Conservation (phyloP, 805 yeast species). For the Myxozyma sirexii region DNA sequence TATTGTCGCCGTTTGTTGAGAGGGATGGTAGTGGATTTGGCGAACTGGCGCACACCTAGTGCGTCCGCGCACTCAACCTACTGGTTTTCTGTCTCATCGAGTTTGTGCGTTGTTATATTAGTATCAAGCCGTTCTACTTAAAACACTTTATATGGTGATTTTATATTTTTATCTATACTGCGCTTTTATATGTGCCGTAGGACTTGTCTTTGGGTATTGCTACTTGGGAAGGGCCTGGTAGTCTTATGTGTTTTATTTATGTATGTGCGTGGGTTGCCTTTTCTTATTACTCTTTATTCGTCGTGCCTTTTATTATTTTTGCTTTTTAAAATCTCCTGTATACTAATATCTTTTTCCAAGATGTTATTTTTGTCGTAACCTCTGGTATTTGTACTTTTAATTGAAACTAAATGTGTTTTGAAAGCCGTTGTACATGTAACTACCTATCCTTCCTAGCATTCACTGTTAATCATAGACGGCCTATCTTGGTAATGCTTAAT, state of each 20-base stretch:
- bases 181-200: constrained; percentile 10
- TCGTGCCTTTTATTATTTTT: constrained; percentile 3
- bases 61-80: background rate
- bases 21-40: no score
- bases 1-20: background rate
- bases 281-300: constrained; percentile 7
- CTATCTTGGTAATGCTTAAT: no score
- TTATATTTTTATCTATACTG: constrained; percentile 21
- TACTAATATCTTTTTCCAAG: constrained; percentile 3
- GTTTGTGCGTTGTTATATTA: constrained; percentile 5
- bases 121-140: constrained; percentile 2
- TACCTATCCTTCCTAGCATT: no score
- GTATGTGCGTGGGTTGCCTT: background rate
- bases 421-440: no score
- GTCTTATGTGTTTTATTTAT: constrained; percentile 21
- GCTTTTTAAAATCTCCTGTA: background rate
- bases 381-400: constrained; percentile 11
- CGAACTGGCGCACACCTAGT: no score
- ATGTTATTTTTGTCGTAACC: constrained; percentile 6
- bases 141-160: constrained; percentile 9
- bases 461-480: no score
- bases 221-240: constrained; percentile 10
- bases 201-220: constrained; percentile 6
- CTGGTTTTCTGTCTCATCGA: background rate
- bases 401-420: background rate